These are phyloP conservation scores for Coemansia sp. DNA, from an alignment of 192 early-diverging fungal genomes.

Conservation along the genomic window DNA sequence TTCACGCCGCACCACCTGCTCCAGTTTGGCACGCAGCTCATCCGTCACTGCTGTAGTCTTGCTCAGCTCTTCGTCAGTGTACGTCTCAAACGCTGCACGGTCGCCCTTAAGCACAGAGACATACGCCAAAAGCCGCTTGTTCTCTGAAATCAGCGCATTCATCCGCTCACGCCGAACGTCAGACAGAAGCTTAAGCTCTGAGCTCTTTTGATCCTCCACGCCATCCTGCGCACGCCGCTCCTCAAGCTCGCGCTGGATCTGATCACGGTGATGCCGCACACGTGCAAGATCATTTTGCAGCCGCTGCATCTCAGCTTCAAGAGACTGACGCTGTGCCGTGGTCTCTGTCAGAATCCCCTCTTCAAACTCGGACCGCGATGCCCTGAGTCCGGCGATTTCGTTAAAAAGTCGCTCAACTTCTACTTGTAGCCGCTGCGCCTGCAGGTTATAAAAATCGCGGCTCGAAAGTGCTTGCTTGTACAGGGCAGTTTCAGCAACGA, in stretches of 20 bases:
- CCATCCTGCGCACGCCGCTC: conserved; percentile 46
- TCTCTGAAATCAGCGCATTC: conserved; percentile 56
- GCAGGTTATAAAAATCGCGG: conserved; percentile 50
- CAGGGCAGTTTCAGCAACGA: conserved; percentile 51
- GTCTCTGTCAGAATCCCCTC: conserved; percentile 42
- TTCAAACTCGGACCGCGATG: conserved; percentile 38
- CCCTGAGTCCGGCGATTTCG: conserved; percentile 44
- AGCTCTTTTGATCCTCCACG: conserved; percentile 45
- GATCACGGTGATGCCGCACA: conserved; percentile 56
- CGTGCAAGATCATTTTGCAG: conserved; percentile 56
- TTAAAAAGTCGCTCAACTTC: conserved; percentile 40
- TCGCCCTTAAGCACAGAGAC: conserved; percentile 54
- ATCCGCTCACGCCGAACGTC: conserved; percentile 59
- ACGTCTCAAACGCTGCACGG: conserved; percentile 52
- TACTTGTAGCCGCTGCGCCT: conserved; percentile 48
- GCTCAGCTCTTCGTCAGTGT: conserved; percentile 51
- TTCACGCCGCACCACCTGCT: conserved; percentile 51
- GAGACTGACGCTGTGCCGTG: conserved; percentile 36
- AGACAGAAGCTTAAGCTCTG: conserved; percentile 50
- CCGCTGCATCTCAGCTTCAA: conserved; percentile 55
- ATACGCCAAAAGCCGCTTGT: conserved; percentile 56
- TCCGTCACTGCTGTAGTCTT: conserved; percentile 48
- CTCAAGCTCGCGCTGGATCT: conserved; percentile 50
- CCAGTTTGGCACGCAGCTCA: conserved; percentile 52
- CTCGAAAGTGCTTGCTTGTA: conserved; percentile 52